A percentile compares a stretch with the other conserved stretches of the same genome.
phyloP scores from a whole-genome alignment of 2,329 filamentous ascomycete species.

The Pestalotiopsis sp. region DNA sequence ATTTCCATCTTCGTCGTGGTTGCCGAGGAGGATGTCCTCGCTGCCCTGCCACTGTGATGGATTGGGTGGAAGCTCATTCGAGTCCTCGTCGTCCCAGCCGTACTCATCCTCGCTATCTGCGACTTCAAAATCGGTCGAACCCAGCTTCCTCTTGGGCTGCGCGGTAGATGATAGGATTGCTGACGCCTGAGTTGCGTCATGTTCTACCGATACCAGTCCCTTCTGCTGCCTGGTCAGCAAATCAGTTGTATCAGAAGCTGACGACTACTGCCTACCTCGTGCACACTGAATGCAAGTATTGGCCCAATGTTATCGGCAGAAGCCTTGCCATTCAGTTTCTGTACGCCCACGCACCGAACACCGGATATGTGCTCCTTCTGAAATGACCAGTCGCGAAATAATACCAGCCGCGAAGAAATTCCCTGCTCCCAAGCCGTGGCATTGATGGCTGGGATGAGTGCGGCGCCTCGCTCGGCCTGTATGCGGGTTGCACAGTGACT shows the following conservation, averaged over 20 bases:
- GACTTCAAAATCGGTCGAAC: conserved; percentile 59
- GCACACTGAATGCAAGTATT: conserved; percentile 50
- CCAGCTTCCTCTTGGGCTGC: conserved; percentile 63
- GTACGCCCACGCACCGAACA: conserved; percentile 61
- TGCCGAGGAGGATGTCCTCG: conserved; percentile 60
- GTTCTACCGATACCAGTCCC: conserved; percentile 42
- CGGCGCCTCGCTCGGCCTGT: conserved; percentile 63
- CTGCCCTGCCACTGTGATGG: conserved; percentile 70
- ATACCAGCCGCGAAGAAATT: conserved; percentile 69
- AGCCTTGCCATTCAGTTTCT: conserved; percentile 61
- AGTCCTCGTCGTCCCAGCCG: conserved; percentile 69
- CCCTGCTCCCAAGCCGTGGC: conserved; percentile 79
- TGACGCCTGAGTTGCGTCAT: conserved; percentile 38
- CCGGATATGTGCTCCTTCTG: conserved; percentile 44
- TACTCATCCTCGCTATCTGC: conserved; percentile 68
- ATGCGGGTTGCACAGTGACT: conserved; percentile 84
- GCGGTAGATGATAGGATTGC: conserved; percentile 34
- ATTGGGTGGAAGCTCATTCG: conserved; percentile 57
- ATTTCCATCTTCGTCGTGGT: conserved; percentile 21
- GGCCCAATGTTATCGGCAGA: conserved; percentile 39
- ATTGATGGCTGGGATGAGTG: conserved; percentile 73
- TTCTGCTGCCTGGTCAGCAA: conserved; percentile 32
- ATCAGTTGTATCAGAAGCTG: conserved; percentile 9
- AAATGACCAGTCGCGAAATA: conserved; percentile 77
- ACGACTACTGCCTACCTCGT: conserved; percentile 37